phyloP scores from a whole-genome alignment of 192 early-diverging fungal species.

The Spinellus fusiger region DNA sequence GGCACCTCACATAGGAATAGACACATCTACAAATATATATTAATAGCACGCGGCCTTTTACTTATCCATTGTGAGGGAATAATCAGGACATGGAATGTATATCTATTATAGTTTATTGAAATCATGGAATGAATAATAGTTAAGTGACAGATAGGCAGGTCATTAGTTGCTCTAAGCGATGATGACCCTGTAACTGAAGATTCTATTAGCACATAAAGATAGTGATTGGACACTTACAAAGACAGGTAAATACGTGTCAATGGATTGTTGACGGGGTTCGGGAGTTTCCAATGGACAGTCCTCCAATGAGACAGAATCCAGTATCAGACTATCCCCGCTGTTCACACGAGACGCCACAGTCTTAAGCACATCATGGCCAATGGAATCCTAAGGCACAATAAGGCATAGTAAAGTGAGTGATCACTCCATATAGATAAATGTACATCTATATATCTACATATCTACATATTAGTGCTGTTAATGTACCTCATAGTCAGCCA shows the following conservation, averaged over 20 bases:
- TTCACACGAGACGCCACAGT: conserved; percentile 78
- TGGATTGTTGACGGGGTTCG: conserved; percentile 36
- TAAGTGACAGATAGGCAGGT: neutral
- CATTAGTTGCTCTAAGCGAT: neutral
- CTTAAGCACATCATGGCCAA: conserved; percentile 84
- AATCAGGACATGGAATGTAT: too few species aligned
- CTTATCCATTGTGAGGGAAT: too few species aligned
- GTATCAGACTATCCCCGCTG: conserved; percentile 78
- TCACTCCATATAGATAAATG: too few species aligned
- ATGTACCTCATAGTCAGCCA: conserved; percentile 86
- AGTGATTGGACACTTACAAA: conserved; percentile 22
- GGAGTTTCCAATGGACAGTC: conserved; percentile 52
- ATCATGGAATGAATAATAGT: too few species aligned
- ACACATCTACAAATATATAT: too few species aligned
- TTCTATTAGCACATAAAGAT: neutral
- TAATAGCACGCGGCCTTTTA: too few species aligned
- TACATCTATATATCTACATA: neutral
- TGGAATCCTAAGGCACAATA: conserved; percentile 45
- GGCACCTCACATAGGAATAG: too few species aligned
- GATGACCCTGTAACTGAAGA: neutral
- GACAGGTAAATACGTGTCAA: conserved; percentile 41
- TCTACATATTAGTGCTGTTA: neutral
- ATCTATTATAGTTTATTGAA: too few species aligned
- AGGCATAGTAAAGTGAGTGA: neutral
- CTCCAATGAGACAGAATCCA: conserved; percentile 70